Evolutionary conservation across 352 stramenopile species (phyloP), one percentile per base, ranked within the genome.

Genomic region (Aphanomyces astaci): DNA sequence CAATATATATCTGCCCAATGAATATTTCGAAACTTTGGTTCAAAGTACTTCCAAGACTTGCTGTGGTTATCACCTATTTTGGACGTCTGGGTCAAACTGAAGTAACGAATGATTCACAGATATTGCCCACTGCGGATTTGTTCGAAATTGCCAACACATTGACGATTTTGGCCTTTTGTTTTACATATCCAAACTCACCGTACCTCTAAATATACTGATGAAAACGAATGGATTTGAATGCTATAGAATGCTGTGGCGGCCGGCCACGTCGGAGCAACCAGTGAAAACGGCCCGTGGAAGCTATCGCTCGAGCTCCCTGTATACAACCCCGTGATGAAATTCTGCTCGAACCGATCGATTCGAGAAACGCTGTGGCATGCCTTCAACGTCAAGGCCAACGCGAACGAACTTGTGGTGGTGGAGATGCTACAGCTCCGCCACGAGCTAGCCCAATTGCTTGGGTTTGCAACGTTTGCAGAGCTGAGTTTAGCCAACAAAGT

Each of bases 241-340:
- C n/a, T 28, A 2, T 71, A 94, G 51, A 39, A 59, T 59, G 51
- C 51, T 19, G 51, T 59, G 7, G n/a, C 27, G 22, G 51, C n/a
- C 7, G 82, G 83, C 17, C 74, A 87, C 51, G 67, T 75, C 15
- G 71, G 78, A 0, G 88, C 88, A 36, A 95, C 87, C 36, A 40
- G 88, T 1, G 78, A 89, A 33, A 76, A 70, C n/a, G 96, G 96
- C 15, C 96, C 96, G 7, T 99, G 95, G 95, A 78, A 94, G 33
- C 82, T 99, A 53, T 98, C 95, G 27, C 76, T 99, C 0, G 96
- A 99, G 70, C 88, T 90, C 36, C 94, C 96, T 4, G 95, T 83
- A 33, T 98, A 98, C 74, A 77, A 98, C 53, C 88, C 97, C 60
- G 94, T 95, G 43, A 98, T 99, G 93, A 92, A 97, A 66, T 95